Base-by-base conservation (phyloP, 768 basidiomycete genomes). In the Podaxis carcinomalis region DNA sequence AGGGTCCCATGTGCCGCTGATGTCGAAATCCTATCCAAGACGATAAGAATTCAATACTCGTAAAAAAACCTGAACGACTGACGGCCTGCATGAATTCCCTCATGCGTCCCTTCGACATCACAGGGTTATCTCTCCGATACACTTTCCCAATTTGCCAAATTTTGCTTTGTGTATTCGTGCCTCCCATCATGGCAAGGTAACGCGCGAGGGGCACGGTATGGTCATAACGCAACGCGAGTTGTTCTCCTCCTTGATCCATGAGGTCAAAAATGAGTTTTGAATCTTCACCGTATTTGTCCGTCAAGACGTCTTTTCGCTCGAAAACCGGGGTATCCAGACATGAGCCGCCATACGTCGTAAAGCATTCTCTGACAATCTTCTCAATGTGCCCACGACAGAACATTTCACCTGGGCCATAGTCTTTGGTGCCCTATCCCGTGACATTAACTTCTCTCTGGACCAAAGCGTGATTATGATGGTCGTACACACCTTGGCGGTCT, bases 71-170 rank as follows among this genome's bases (percentile, higher is more conserved):
- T 44, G 3, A 4, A 23, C 23, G 16, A 77, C 85, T 66, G 65
- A 95, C 93, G 64, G 96, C 97, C 74, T 99, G 97, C 68, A 90
- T 93, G 69, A 99, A 99, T 77, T 99, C 97, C 62, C 97, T 85
- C 95, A 99, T 97, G 27, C 97, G 82, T 0, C 97, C 97, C 77
- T 99, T 99, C 28, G 88, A 90, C 89, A 98, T 95, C 59, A 95
- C 95, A 0, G 97, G 97, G 65, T 88, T 93, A 74, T 99, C 97
- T 70, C 97, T 78, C 63, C 97, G 80, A 74, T 98, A 99, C 19
- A 99, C 97, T 76, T 98, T 99, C n/a, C 95, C 95, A 54, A 99
- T 88, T 73, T 98, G 97, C 88, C 94, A 99, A 13, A 98, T 72
- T 76, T 98, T 98, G 63, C 87, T 78, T 66, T 87, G 86, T 5